Percentiles rank a stretch among this genome's conserved stretches.
These are phyloP conservation scores for Brettanomyces sp. DNA, from an alignment of 805 yeast species.

Conservation along the genomic window DNA sequence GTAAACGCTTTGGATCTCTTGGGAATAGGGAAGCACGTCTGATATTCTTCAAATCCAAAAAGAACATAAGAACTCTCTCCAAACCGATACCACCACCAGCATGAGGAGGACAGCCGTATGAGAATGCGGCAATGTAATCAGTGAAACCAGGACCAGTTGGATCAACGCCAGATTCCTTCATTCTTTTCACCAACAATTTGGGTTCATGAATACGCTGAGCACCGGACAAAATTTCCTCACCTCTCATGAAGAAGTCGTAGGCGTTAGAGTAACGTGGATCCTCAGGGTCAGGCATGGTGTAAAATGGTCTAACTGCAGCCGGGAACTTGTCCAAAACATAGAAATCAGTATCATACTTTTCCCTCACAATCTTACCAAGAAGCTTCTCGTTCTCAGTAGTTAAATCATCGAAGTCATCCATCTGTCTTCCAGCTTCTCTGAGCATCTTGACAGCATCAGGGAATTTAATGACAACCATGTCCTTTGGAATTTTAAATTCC, in stretches of 20 bases:
- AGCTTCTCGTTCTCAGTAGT: constrained; percentile 91
- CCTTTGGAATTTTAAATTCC: constrained; percentile 88
- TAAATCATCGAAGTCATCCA: constrained; percentile 83
- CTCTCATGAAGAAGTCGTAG: constrained; percentile 99
- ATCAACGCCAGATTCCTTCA: constrained; percentile 75
- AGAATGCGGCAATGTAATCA: constrained; percentile 89
- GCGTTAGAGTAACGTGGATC: constrained; percentile 93
- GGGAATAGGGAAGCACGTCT: constrained; percentile 99
- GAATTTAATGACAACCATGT: constrained; percentile 83
- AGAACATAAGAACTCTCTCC: constrained; percentile 98
- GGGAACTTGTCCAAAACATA: constrained; percentile 98
- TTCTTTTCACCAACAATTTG: constrained; percentile 68
- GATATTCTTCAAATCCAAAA: constrained; percentile 90
- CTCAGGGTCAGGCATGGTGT: constrained; percentile 96
- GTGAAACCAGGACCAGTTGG: constrained; percentile 72
- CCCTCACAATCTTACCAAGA: constrained; percentile 84
- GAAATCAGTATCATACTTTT: constrained; percentile 94
- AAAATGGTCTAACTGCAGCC: constrained; percentile 91
- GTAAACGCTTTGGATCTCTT: constrained; percentile 91
- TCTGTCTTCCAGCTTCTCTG: constrained; percentile 77
- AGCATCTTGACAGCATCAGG: constrained; percentile 86
- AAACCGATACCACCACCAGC: constrained; percentile 99
- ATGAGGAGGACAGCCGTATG: constrained; percentile 95
- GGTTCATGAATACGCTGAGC: constrained; percentile 99
- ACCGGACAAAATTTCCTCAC: constrained; percentile 98